Evolutionary conservation across 2,329 filamentous ascomycete species (phyloP).

Genomic region (Dryadomyces quercus-mongolicae): DNA sequence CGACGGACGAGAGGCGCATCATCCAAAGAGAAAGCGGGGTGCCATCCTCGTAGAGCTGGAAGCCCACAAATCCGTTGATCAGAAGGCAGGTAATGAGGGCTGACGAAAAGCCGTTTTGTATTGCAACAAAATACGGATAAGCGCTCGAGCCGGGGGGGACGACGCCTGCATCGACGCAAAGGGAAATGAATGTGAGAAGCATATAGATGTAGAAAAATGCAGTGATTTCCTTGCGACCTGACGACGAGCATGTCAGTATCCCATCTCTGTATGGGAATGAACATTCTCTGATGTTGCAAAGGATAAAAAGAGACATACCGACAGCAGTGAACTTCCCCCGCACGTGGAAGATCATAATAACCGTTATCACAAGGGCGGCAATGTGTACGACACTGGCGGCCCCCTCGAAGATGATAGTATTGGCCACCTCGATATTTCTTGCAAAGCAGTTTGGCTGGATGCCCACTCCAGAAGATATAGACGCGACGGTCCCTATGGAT

Average conservation of each 20-base stretch:
- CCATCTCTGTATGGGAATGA: too few species aligned
- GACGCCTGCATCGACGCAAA: slow-evolving; percentile 87
- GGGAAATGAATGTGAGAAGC: slow-evolving; percentile 74
- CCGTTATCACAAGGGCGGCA: slow-evolving; percentile 77
- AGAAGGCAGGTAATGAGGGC: slow-evolving; percentile 80
- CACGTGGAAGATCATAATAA: slow-evolving; percentile 95
- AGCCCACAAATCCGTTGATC: slow-evolving; percentile 96
- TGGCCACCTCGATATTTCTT: slow-evolving; percentile 87
- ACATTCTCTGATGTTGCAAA: too few species aligned
- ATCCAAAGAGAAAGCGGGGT: slow-evolving; percentile 91
- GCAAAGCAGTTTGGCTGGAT: slow-evolving; percentile 89
- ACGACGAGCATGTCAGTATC: neutral
- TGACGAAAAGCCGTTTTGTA: slow-evolving; percentile 74
- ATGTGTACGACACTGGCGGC: slow-evolving; percentile 91
- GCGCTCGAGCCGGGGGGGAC: slow-evolving; percentile 68
- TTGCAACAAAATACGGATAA: slow-evolving; percentile 84
- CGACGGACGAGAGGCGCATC: slow-evolving; percentile 62
- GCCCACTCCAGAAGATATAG: slow-evolving; percentile 55
- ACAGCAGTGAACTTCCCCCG: slow-evolving; percentile 97
- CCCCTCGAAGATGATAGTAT: slow-evolving; percentile 96
- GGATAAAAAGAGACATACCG: slow-evolving; percentile 41
- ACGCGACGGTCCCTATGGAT: slow-evolving; percentile 63
- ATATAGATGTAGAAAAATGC: slow-evolving; percentile 98
- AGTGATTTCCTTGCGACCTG: slow-evolving; percentile 56
- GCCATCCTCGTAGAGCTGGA: slow-evolving; percentile 95